Evolutionary conservation across 1,284 basidiomycete species (phyloP).

Genomic region (Cryptococcus sp.): DNA sequence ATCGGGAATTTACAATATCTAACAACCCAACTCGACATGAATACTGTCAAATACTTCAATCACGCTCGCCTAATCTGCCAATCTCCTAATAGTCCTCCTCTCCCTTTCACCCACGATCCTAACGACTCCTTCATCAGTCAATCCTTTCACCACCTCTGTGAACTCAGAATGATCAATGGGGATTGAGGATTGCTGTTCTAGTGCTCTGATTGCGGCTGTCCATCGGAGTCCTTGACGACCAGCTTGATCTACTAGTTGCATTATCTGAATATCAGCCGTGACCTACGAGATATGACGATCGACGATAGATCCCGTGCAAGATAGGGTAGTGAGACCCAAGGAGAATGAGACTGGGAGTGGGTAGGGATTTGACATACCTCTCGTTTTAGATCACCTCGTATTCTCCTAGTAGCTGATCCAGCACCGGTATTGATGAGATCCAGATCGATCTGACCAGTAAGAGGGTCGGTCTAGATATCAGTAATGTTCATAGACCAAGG

Average conservation of each 20-base stretch:
- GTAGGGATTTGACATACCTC: slow-evolving; percentile 52
- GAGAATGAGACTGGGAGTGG: no score
- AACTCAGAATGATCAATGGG: slow-evolving; percentile 74
- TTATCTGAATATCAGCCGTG: slow-evolving; percentile 19
- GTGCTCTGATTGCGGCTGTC: slow-evolving; percentile 66
- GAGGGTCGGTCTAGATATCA: slow-evolving; percentile 67
- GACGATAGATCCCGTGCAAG: not conserved
- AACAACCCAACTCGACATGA: no score
- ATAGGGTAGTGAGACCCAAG: no score
- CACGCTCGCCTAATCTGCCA: slow-evolving; percentile 31
- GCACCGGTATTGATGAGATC: slow-evolving; percentile 93
- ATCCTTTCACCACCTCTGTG: slow-evolving; percentile 67
- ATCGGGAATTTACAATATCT: no score
- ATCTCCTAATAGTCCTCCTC: slow-evolving; percentile 65
- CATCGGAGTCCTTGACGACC: slow-evolving; percentile 67
- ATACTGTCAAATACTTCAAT: no score
- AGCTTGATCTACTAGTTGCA: slow-evolving; percentile 63
- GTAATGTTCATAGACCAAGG: not conserved
- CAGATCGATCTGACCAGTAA: slow-evolving; percentile 88
- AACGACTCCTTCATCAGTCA: slow-evolving; percentile 75
- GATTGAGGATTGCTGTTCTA: slow-evolving; percentile 75
- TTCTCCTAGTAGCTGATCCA: slow-evolving; percentile 72
- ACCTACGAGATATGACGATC: not conserved
- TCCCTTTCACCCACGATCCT: slow-evolving; percentile 84
- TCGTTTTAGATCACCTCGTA: slow-evolving; percentile 77